These are phyloP conservation scores for Exophiala oligosperma DNA, from an alignment of 2,329 filamentous ascomycete genomes.

Conservation along the genomic window DNA sequence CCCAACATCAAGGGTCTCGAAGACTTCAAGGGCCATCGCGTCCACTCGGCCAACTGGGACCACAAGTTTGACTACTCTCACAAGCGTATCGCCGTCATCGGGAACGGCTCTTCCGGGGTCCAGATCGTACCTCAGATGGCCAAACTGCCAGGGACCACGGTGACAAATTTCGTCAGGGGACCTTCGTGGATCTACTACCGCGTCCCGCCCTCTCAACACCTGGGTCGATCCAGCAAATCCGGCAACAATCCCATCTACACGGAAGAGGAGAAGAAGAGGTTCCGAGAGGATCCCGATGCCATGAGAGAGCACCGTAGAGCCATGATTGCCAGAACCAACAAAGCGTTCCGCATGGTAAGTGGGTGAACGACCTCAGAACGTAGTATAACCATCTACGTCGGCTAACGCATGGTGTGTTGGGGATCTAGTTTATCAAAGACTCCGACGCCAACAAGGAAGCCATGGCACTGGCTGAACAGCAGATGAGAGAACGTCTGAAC, in stretches of 20 bases:
- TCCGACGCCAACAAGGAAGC: conserved; percentile 10
- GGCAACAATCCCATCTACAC: conserved; percentile 32
- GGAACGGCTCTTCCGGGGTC: conserved; percentile 30
- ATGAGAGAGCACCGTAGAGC: conserved; percentile 28
- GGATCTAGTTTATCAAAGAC: conserved; percentile 1
- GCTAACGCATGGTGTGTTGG: not conserved
- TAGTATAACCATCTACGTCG: too few species aligned
- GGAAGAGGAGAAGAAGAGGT: conserved; percentile 16
- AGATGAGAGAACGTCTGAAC: conserved; percentile 14
- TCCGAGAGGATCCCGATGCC: conserved; percentile 17
- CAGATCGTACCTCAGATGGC: conserved; percentile 32
- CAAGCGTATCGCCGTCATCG: conserved; percentile 31
- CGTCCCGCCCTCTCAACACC: not conserved
- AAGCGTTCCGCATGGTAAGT: conserved; percentile 32
- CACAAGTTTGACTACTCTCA: conserved; percentile 25
- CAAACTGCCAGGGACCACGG: conserved; percentile 16
- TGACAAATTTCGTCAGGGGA: conserved; percentile 36
- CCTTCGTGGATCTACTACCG: conserved; percentile 33
- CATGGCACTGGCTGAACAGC: conserved; percentile 7
- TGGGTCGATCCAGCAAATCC: not conserved
- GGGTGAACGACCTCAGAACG: too few species aligned
- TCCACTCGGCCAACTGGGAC: conserved; percentile 36
- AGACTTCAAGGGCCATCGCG: conserved; percentile 30
- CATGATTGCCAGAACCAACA: conserved; percentile 33
- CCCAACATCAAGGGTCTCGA: conserved; percentile 31